phyloP scores from a whole-genome alignment of 75 land plant genomes.

The Chamaecyparis obtusa region DNA sequence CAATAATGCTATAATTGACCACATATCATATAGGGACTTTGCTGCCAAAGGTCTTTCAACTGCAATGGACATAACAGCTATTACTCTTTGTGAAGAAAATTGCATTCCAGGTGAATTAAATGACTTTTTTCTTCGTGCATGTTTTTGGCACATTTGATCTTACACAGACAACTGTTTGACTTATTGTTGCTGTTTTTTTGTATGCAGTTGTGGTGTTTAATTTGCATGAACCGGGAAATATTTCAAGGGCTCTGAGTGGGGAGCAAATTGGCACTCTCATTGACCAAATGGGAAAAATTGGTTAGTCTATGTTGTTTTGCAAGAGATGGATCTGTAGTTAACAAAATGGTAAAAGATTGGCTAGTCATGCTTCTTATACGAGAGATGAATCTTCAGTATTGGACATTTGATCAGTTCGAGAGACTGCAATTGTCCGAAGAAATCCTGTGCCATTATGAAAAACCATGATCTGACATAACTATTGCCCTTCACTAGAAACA shows the following conservation, averaged over 20 bases:
- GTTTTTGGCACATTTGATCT: neutral
- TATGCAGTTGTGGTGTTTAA: slow-evolving; percentile 74
- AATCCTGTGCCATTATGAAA: neutral
- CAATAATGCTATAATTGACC: slow-evolving; percentile 33
- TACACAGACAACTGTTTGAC: neutral
- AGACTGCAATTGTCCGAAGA: neutral
- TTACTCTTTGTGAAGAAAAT: slow-evolving; percentile 53
- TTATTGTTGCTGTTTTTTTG: neutral
- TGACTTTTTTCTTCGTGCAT: neutral
- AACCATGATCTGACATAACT: slow-evolving; percentile 11
- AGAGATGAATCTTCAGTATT: slow-evolving; percentile 4
- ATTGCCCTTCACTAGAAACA: neutral
- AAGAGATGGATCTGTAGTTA: slow-evolving; percentile 18
- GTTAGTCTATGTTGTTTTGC: slow-evolving; percentile 29
- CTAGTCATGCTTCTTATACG: slow-evolving; percentile 16
- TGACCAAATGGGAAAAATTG: slow-evolving; percentile 64
- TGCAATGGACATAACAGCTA: slow-evolving; percentile 46
- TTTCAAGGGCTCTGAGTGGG: slow-evolving; percentile 70
- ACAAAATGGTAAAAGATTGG: slow-evolving; percentile 54
- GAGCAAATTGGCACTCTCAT: slow-evolving; percentile 73
- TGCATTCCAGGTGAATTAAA: slow-evolving; percentile 49
- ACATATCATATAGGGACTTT: slow-evolving; percentile 56
- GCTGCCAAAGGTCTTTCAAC: slow-evolving; percentile 33
- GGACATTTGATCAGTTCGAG: neutral
- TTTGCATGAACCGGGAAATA: slow-evolving; percentile 68